Evolutionary conservation across 768 basidiomycete genomes (phyloP).

Genomic region (Gelatoporia subvermispora): DNA sequence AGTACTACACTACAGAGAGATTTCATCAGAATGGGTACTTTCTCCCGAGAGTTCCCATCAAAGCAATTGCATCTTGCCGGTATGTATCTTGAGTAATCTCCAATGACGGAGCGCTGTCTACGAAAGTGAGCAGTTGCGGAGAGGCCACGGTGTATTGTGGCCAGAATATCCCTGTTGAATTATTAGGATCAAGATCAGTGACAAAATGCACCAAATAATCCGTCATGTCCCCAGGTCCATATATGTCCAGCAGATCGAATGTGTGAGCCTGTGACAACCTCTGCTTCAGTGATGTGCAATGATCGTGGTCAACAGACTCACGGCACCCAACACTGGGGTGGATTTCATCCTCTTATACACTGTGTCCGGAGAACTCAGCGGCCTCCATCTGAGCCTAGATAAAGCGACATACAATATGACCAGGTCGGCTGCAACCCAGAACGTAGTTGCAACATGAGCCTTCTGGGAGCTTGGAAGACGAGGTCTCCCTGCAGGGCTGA

Average conservation of each 20-base stretch:
- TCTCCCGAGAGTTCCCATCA: conserved; percentile 10
- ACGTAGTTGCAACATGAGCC: background rate
- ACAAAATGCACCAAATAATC: conserved; percentile 27
- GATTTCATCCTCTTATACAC: no score
- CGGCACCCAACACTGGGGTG: no score
- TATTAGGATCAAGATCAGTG: conserved; percentile 26
- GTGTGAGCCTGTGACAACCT: conserved; percentile 11
- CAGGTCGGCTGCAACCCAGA: background rate
- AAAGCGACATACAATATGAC: background rate
- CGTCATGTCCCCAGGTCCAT: conserved; percentile 16
- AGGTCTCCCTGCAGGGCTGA: conserved; percentile 4
- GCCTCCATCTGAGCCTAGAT: no score
- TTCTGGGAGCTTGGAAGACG: conserved; percentile 2
- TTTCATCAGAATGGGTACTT: conserved; percentile 10
- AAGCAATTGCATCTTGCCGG: conserved; percentile 11
- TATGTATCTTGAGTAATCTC: conserved; percentile 12
- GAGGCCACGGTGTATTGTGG: conserved; percentile 15
- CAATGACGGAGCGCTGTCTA: conserved; percentile 9
- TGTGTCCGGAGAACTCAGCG: no score
- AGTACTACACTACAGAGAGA: no score
- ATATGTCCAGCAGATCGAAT: conserved; percentile 20
- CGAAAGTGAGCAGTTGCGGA: conserved; percentile 13
- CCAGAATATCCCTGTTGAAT: conserved; percentile 14
- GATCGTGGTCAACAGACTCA: no score
- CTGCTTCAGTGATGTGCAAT: no score